phyloP scores from a whole-genome alignment of 331 rosid species.

The Arachis monticola region DNA sequence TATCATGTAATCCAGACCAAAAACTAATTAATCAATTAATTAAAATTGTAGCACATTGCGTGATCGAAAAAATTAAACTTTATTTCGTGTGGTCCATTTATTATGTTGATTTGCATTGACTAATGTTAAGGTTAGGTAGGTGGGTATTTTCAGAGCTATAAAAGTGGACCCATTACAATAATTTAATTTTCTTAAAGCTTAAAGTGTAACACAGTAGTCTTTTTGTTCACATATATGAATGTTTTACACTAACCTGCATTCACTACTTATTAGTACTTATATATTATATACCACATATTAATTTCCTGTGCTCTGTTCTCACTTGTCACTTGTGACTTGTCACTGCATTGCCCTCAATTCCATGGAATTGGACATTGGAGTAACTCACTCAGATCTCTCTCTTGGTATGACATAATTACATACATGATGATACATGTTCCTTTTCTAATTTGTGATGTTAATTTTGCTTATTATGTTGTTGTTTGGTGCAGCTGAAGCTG shows the following conservation, averaged over 20 bases:
- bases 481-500: constrained; percentile 36
- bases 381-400: constrained; percentile 43
- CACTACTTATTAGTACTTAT: constrained; percentile 6
- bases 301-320: background rate
- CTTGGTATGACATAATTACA: constrained; percentile 32
- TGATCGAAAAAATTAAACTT: constrained; percentile 29
- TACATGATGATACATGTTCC: background rate
- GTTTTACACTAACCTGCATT: constrained; percentile 28
- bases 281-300: too few relatives aligned
- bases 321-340: constrained; percentile 12
- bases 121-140: constrained; percentile 56
- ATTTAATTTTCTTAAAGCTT: constrained; percentile 42
- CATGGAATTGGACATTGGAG: constrained; percentile 57
- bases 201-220: constrained; percentile 45
- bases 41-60: constrained; percentile 31
- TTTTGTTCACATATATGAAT: constrained; percentile 48
- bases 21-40: background rate
- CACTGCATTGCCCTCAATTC: constrained; percentile 34
- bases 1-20: constrained; percentile 21
- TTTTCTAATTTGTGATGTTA: constrained; percentile 15
- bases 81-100: constrained; percentile 43
- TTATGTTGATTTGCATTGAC: constrained; percentile 47
- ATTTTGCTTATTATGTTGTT: constrained; percentile 21
- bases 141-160: constrained; percentile 46
- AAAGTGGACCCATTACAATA: constrained; percentile 50